Evolutionary conservation across 768 basidiomycete genomes (phyloP).

Genomic region (Pisolithus microcarpus): DNA sequence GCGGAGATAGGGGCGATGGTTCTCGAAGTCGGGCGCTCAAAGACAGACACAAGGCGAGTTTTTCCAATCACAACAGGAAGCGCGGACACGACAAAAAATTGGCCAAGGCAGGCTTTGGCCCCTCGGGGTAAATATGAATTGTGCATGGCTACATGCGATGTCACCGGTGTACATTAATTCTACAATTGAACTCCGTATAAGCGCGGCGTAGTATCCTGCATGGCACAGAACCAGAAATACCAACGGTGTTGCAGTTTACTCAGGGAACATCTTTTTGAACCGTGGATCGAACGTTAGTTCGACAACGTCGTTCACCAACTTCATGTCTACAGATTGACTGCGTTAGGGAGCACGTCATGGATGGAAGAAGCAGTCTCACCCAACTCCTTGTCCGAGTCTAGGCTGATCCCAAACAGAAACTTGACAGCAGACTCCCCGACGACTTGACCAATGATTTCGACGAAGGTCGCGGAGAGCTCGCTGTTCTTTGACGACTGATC

Average conservation of each 20-base stretch:
- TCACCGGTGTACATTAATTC: not conserved
- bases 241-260: not conserved
- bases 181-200: not conserved
- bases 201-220: not conserved
- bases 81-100: conserved; percentile 88
- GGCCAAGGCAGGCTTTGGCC: conserved; percentile 50
- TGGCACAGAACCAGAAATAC: not conserved
- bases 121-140: conserved; percentile 12
- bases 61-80: conserved; percentile 68
- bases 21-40: conserved; percentile 62
- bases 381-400: conserved; percentile 48
- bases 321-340: conserved; percentile 38
- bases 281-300: conserved; percentile 54
- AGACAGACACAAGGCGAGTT: conserved; percentile 69
- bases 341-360: not conserved
- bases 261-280: conserved; percentile 45
- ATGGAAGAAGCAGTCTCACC: conserved; percentile 37
- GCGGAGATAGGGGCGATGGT: conserved; percentile 32
- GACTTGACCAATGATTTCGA: conserved; percentile 65
- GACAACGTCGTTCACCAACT: conserved; percentile 54
- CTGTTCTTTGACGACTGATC: conserved; percentile 28
- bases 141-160: not conserved
- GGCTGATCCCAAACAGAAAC: conserved; percentile 42
- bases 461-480: conserved; percentile 43
- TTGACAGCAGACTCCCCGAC: conserved; percentile 49